These are phyloP conservation scores for Ascochyta koolunga DNA, from an alignment of 2,329 filamentous ascomycete species.

Conservation along the genomic window DNA sequence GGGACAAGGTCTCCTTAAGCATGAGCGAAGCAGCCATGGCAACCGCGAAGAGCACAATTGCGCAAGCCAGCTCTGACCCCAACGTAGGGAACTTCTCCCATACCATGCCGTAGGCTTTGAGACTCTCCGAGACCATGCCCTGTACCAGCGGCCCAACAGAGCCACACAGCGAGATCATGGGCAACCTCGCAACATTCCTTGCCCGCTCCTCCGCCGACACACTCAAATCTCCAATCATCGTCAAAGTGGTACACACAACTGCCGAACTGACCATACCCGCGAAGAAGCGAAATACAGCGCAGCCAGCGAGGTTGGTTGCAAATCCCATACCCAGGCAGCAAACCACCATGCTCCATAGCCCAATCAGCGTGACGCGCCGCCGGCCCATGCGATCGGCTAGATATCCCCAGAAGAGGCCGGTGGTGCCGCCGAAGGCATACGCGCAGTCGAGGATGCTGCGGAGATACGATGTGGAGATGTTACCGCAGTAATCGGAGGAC, in stretches of 20 bases:
- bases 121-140: slow-evolving; percentile 49
- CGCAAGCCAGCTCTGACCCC: slow-evolving; percentile 54
- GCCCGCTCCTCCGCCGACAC: slow-evolving; percentile 44
- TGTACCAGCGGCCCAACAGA: slow-evolving; percentile 55
- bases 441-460: slow-evolving; percentile 56
- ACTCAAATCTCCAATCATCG: slow-evolving; percentile 56
- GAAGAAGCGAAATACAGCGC: slow-evolving; percentile 52
- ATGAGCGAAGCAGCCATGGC: slow-evolving; percentile 48
- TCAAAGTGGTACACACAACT: slow-evolving; percentile 52
- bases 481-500: slow-evolving; percentile 52
- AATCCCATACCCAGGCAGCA: slow-evolving; percentile 57
- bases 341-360: slow-evolving; percentile 52
- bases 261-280: slow-evolving; percentile 54
- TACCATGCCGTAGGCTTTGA: slow-evolving; percentile 50
- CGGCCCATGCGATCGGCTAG: slow-evolving; percentile 53
- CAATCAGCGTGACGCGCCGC: slow-evolving; percentile 52
- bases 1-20: slow-evolving; percentile 50
- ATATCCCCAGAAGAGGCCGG: slow-evolving; percentile 54
- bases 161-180: slow-evolving; percentile 53
- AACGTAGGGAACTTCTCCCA: slow-evolving; percentile 53
- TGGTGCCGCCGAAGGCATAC: slow-evolving; percentile 55
- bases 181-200: slow-evolving; percentile 52
- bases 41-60: slow-evolving; percentile 50
- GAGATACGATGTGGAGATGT: slow-evolving; percentile 54
- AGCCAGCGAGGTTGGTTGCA: slow-evolving; percentile 50